These are phyloP conservation scores for Stromatinia cepivora DNA, from an alignment of 2,329 filamentous ascomycete species.

Conservation along the genomic window DNA sequence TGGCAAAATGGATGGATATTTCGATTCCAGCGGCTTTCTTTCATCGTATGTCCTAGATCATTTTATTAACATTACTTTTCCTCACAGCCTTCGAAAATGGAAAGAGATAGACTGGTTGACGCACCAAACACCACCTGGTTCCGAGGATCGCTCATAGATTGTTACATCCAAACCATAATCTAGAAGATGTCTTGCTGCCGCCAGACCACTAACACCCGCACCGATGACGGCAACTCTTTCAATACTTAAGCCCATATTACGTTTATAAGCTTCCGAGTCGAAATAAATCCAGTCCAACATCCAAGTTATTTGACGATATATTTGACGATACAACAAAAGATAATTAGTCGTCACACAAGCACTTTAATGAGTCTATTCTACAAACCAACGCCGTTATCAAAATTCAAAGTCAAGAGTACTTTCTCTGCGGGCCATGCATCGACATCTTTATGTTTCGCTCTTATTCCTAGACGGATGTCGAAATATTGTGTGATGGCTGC, in stretches of 20 bases:
- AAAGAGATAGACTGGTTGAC: not conserved
- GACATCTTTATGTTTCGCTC: constrained; percentile 1
- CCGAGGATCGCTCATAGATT: constrained; percentile 54
- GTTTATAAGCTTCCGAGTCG: constrained; percentile 9
- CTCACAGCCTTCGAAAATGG: not conserved
- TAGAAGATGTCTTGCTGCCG: constrained; percentile 49
- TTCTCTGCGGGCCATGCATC: not conserved
- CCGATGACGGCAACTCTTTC: constrained; percentile 49
- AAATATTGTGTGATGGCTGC: constrained; percentile 19
- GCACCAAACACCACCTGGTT: constrained; percentile 56
- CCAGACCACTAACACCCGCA: constrained; percentile 53
- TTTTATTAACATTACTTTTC: not conserved
- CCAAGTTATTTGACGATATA: not conserved
- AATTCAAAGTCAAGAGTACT: not conserved
- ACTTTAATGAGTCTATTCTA: too few relatives aligned
- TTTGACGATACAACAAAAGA: not conserved
- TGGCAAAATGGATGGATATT: constrained; percentile 32
- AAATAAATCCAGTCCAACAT: constrained; percentile 19
- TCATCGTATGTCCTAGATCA: constrained; percentile 34
- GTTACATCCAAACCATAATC: constrained; percentile 50
- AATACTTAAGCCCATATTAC: not conserved
- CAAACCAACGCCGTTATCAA: not conserved
- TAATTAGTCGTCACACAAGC: not conserved
- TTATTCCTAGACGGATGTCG: not conserved
- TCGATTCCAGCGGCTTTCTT: constrained; percentile 31